phyloP scores from a whole-genome alignment of 805 yeast genomes.

The Myxozyma neotropica region DNA sequence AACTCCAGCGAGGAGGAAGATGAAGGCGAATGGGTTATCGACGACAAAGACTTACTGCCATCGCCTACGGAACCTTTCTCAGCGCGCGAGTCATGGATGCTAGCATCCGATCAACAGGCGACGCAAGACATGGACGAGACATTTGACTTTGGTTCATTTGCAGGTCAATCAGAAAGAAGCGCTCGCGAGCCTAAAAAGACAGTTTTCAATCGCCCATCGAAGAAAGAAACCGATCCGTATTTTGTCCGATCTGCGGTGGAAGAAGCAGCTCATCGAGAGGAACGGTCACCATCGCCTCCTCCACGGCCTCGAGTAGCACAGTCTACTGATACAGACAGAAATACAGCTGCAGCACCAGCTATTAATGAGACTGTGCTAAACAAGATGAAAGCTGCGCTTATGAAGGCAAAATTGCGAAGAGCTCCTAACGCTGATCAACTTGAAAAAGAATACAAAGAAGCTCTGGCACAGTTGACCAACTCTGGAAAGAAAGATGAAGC shows the following conservation, averaged over 20 bases:
- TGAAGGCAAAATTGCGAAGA: conserved; percentile 44
- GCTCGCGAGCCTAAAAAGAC: conserved; percentile 2
- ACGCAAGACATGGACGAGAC: not conserved
- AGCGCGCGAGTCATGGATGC: conserved; percentile 27
- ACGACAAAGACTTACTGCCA: not conserved
- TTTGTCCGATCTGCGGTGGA: conserved; percentile 14
- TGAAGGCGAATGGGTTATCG: conserved; percentile 12
- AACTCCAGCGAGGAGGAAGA: conserved; percentile 13
- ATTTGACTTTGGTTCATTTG: conserved; percentile 39
- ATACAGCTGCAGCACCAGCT: not conserved
- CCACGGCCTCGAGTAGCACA: not conserved
- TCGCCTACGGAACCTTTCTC: not conserved
- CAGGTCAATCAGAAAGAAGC: not conserved
- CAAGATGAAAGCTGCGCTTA: conserved; percentile 41
- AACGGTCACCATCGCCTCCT: not conserved
- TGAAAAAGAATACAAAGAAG: conserved; percentile 37
- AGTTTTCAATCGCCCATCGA: conserved; percentile 15
- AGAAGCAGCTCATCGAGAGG: not conserved
- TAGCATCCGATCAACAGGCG: not conserved
- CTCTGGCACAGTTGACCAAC: not conserved
- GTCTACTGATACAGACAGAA: too few species aligned
- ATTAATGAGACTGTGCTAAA: conserved; percentile 37
- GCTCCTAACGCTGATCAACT: conserved; percentile 37
- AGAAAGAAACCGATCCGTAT: conserved; percentile 18
- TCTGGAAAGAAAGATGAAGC: not conserved